These are phyloP conservation scores for Discostella stelligeroides DNA, from an alignment of 108 stramenopile species.

Conservation along the genomic window DNA sequence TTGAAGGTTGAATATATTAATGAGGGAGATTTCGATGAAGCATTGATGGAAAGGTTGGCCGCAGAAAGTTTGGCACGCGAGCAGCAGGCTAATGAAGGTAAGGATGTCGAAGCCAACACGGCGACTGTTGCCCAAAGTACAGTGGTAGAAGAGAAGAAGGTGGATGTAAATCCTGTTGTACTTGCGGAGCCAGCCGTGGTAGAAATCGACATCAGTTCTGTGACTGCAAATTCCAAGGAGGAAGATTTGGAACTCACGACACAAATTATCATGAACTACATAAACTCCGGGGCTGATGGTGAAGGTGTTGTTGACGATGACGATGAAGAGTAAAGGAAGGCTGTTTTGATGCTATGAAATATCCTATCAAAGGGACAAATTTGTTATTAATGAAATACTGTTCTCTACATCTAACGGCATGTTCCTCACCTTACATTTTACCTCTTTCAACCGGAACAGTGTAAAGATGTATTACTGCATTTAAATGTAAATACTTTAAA, in stretches of 20 bases:
- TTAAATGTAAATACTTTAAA: too few relatives aligned
- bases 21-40: slow-evolving; percentile 76
- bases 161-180: neutral
- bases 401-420: too few relatives aligned
- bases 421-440: too few relatives aligned
- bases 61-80: slow-evolving; percentile 74
- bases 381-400: too few relatives aligned
- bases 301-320: slow-evolving; percentile 12
- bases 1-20: slow-evolving; percentile 72
- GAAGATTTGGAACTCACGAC: slow-evolving; percentile 18
- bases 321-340: slow-evolving; percentile 3
- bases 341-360: too few relatives aligned
- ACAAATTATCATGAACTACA: slow-evolving; percentile 1
- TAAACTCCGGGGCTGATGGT: neutral
- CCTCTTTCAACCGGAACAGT: too few relatives aligned
- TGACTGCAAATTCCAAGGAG: slow-evolving; percentile 7
- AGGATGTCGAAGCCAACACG: slow-evolving; percentile 11
- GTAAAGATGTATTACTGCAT: too few relatives aligned
- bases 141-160: slow-evolving; percentile 9
- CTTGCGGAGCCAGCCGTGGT: neutral
- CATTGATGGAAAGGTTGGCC: slow-evolving; percentile 77
- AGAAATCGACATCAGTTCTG: neutral
- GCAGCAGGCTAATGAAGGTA: slow-evolving; percentile 33
- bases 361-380: too few relatives aligned
- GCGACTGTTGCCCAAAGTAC: slow-evolving; percentile 10